These are phyloP conservation scores for Rubus parviflorus DNA, from an alignment of 306 rosid species.

Conservation along the genomic window DNA sequence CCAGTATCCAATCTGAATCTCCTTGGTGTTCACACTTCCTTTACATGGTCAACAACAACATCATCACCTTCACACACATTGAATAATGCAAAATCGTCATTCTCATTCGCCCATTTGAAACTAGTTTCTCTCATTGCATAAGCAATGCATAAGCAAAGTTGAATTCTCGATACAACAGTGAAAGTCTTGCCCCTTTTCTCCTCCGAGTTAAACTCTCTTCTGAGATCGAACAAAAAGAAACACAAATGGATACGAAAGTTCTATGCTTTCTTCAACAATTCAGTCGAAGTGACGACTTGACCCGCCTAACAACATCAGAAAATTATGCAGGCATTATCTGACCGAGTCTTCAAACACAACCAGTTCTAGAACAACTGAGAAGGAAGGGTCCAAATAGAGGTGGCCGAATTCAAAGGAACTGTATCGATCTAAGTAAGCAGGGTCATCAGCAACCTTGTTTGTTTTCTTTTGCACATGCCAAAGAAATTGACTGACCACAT, in stretches of 20 bases:
- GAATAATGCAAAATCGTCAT: neutral
- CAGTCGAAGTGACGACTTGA: neutral
- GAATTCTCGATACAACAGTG: neutral
- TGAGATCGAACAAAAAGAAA: neutral
- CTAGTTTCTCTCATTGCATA: neutral
- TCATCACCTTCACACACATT: neutral
- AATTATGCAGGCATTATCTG: neutral
- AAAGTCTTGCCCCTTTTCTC: too few relatives aligned
- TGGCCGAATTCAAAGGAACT: neutral
- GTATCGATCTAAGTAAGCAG: neutral
- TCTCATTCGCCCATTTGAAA: neutral
- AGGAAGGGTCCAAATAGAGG: neutral
- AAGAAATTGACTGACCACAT: neutral
- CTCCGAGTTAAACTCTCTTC: neutral
- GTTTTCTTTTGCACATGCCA: neutral
- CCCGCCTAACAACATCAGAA: neutral
- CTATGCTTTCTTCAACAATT: neutral
- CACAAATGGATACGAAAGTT: neutral
- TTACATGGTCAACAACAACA: neutral
- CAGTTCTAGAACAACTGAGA: neutral
- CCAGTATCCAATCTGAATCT: neutral
- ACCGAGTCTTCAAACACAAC: neutral
- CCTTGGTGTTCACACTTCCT: neutral
- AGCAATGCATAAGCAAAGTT: neutral
- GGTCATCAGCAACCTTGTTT: neutral